These are phyloP conservation scores for Saccharomycopsis hybrid DNA, from an alignment of 1,139 yeast genomes.

Conservation along the genomic window DNA sequence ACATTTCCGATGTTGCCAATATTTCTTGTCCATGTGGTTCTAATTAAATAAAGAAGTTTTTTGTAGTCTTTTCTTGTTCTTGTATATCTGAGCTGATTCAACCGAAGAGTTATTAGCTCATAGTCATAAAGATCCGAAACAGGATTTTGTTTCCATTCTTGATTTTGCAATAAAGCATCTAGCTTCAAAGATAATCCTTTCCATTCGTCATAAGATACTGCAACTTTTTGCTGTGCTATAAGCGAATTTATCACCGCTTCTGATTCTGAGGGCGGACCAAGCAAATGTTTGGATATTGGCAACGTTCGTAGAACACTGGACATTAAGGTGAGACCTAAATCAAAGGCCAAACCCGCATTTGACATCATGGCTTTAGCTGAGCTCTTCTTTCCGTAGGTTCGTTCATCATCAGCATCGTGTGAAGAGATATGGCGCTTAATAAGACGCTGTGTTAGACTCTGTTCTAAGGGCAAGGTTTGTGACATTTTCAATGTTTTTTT, in stretches of 20 bases:
- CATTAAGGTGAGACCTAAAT: conserved; percentile 2
- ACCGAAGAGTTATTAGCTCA: conserved; percentile 46
- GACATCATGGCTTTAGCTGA: not conserved
- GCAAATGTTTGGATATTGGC: conserved; percentile 16
- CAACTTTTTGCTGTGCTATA: conserved; percentile 46
- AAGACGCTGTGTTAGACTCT: not conserved
- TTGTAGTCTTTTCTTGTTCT: conserved; percentile 52
- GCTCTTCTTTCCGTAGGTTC: not conserved
- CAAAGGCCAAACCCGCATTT: conserved; percentile 6
- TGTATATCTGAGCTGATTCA: conserved; percentile 56
- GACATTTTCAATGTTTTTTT: too few species aligned
- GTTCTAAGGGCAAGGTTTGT: not conserved
- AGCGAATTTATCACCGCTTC: conserved; percentile 31
- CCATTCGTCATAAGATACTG: conserved; percentile 70
- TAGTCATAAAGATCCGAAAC: conserved; percentile 68
- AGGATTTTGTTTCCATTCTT: conserved; percentile 62
- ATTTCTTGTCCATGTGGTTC: conserved; percentile 83
- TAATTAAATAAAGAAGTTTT: conserved; percentile 58
- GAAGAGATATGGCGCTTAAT: not conserved
- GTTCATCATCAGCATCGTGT: too few species aligned
- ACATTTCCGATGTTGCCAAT: conserved; percentile 85
- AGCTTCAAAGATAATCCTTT: conserved; percentile 50
- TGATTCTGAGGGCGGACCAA: conserved; percentile 20
- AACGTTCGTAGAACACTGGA: conserved; percentile 14
- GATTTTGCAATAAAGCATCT: conserved; percentile 58